Conservation (phyloP, 2,329 filamentous ascomycete genomes). For the Sporothrix curviconia region DNA sequence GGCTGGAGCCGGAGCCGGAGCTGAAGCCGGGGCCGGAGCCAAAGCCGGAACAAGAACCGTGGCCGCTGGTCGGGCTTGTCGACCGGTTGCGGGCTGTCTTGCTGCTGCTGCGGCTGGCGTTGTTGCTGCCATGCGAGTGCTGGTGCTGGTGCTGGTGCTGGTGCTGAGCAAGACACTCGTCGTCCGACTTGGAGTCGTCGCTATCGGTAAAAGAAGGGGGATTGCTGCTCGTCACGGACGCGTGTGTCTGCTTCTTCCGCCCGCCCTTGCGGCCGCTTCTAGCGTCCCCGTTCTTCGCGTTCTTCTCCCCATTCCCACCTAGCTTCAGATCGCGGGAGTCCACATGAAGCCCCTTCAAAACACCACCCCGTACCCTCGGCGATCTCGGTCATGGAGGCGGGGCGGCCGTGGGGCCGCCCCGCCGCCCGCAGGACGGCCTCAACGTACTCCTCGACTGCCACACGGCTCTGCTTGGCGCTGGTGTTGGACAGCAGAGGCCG, state of each 20-base stretch:
- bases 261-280: neutral
- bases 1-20: neutral
- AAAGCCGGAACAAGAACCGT: too few relatives aligned
- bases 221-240: neutral
- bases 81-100: neutral
- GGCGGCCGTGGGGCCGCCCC: neutral
- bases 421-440: neutral
- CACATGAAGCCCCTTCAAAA: neutral
- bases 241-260: neutral
- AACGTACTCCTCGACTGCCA: neutral
- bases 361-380: neutral
- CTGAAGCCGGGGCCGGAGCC: too few relatives aligned
- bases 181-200: neutral
- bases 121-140: too few relatives aligned
- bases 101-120: neutral
- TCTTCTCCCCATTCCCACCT: neutral
- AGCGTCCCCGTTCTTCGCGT: neutral
- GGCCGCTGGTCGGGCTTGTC: neutral
- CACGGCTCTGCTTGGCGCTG: neutral
- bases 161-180: neutral
- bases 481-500: too few relatives aligned
- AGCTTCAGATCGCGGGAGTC: neutral
- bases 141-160: too few relatives aligned
- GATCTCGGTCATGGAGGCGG: neutral
- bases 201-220: neutral